A percentile compares a stretch with the other conserved stretches of the same genome.
Conservation (phyloP, 2,329 filamentous ascomycete genomes). For the Venturia effusa region DNA sequence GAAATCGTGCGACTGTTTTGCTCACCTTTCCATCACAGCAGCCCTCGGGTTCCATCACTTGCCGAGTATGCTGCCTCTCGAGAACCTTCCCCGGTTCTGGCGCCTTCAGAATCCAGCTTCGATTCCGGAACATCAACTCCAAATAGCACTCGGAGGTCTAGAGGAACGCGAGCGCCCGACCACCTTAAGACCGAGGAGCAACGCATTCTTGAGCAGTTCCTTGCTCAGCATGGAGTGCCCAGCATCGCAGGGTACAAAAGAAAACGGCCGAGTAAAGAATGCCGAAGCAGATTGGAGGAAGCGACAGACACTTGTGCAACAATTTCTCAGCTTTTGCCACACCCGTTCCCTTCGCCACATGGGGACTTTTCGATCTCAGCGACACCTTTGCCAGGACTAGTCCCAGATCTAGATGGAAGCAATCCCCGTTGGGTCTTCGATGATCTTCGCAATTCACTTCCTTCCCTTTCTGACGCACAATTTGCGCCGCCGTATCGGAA, state of each 20-base stretch:
- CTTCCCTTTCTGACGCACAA: background rate
- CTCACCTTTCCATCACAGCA: background rate
- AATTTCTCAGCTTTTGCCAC: background rate
- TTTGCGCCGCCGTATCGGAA: background rate
- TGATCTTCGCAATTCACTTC: conserved; percentile 1
- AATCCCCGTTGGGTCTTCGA: conserved; percentile 1
- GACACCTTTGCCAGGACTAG: background rate
- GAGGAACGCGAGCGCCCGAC: background rate
- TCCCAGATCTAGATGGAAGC: background rate
- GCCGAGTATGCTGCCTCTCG: background rate
- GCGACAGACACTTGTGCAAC: background rate
- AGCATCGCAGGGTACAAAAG: background rate
- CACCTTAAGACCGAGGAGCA: conserved; percentile 6
- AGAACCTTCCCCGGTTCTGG: background rate
- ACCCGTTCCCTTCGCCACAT: background rate
- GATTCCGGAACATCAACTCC: background rate
- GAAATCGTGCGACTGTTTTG: background rate
- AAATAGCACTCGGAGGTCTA: background rate
- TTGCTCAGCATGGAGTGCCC: background rate
- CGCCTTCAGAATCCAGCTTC: background rate
- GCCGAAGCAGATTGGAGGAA: background rate
- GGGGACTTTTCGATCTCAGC: background rate
- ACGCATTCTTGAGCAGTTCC: conserved; percentile 4
- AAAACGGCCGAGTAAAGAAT: conserved; percentile 1
- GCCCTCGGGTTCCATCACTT: background rate